Percentiles rank a stretch among this genome's conserved stretches.
These are phyloP conservation scores for Cyclanthera cordifolia DNA, from an alignment of 306 rosid species.

Conservation along the genomic window DNA sequence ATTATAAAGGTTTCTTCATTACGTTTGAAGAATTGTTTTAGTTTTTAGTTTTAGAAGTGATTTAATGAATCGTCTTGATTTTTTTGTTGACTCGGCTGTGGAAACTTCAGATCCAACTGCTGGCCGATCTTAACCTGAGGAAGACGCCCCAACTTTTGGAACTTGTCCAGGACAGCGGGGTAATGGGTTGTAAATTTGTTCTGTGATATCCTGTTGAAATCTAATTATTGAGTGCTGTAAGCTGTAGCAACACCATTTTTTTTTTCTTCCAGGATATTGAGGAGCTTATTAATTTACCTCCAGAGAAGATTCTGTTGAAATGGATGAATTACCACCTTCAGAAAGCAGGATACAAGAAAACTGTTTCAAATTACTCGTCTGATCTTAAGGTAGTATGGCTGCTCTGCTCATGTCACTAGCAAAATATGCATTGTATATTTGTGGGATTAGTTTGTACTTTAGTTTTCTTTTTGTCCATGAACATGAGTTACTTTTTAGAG, in stretches of 20 bases:
- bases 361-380: conserved; percentile 66
- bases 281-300: conserved; percentile 86
- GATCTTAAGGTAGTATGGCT: conserved; percentile 67
- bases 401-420: background rate
- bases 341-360: conserved; percentile 73
- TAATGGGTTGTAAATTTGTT: conserved; percentile 23
- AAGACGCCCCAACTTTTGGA: conserved; percentile 97
- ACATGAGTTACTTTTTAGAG: background rate
- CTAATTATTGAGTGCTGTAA: conserved; percentile 2
- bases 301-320: conserved; percentile 75
- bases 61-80: background rate
- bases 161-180: conserved; percentile 74
- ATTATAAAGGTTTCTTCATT: conserved; percentile 68
- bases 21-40: conserved; percentile 12
- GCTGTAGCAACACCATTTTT: conserved; percentile 16
- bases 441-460: background rate
- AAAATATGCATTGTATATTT: background rate
- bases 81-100: background rate
- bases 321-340: conserved; percentile 98
- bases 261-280: conserved; percentile 62
- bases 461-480: background rate
- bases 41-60: background rate
- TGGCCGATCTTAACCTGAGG: conserved; percentile 91
- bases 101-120: conserved; percentile 69
- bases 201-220: conserved; percentile 3